Evolutionary conservation across 768 basidiomycete genomes (phyloP), one percentile per base, ranked within the genome.

Genomic region (Mycena rosella): DNA sequence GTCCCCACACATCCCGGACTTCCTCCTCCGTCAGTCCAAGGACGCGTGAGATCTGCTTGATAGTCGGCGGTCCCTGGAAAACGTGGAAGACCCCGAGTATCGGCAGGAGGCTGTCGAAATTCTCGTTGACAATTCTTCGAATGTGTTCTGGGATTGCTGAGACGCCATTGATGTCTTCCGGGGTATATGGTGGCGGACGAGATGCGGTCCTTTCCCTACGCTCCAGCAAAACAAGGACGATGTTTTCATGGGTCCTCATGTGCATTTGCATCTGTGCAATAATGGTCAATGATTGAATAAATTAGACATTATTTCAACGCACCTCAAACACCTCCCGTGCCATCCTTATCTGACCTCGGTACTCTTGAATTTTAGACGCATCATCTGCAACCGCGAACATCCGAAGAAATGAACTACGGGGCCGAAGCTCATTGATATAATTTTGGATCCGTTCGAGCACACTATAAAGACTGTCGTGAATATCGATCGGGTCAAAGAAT

Each of bases 11-110:
- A 7, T 15, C 54, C 17, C 18, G 32, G 45, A 63, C 53, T 6
- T 48, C 54, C 18, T 24, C 26, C 24, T 63, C 62, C 29, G 20
- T 44, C 3, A 63, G 14, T 26, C 26, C 34, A 45, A 63, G 53
- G 30, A 63, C 45, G 32, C 54, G 34, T 9, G 53, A 10, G 9
- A 63, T 47, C 5, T 47, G 54, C 17, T 17, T 20, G 45, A 47
- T n/a, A 8, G 40, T 56, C 17, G 54, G 45, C 5, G 34, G 44
- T 36, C 49, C 51, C 40, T 63, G 53, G 22, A 63, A 48, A 15
- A 63, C 62, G 24, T 20, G 34, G 45, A 48, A 10, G 26, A 63
- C 62, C 13, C 62, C 62, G 20, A 63, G 54, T 17, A 63, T 56
- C 8, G 53, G 53, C 17, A 56, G 62, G n/a, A 56, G 45, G 27